Base-by-base conservation (phyloP, 2,329 filamentous ascomycete species). In the Diaporthe australafricana region DNA sequence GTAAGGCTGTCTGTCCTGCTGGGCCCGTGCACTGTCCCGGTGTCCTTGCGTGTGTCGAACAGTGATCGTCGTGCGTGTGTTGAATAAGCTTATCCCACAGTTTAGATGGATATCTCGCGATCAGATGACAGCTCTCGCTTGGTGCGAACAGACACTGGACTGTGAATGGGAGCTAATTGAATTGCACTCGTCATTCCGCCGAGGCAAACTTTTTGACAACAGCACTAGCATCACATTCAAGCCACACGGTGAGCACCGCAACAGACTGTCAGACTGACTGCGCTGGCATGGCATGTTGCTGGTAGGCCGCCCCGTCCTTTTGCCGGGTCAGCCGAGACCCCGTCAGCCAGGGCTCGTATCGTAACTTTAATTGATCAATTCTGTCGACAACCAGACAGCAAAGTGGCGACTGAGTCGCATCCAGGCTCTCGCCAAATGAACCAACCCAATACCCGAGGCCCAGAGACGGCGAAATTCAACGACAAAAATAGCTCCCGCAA, bases 21-120 rank as follows among this genome's bases (percentile, higher is more conserved):
- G 12, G 45, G 60, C 42, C 60, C 60, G 60, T 65, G 60, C 60
- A 65, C 60, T 22, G 60, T 38, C 14, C 20, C 42, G 48, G 60
- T 48, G 42, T 17, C n/a, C n/a, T 14, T 65, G 60, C 60, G 42
- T 27, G 14, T 65, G 60, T 50, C 60, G 42, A 50, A 50, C 60
- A 38, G 60, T 50, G 60, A 65, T 65, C 60, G 45, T 48, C 60
- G 45, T 32, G 5, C 12, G 42, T 42, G 20, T 65, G 60, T 50
- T 48, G 60, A 65, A 65, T 65, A 65, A 65, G 60, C 60, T 65
- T 65, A 65, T 65, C 60, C 60, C 60, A 27, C 60, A 27, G 30
- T 38, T 50, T 38, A 38, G 45, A 48, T 65, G 60, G 60, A 38
- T 42, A 65, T 65, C 27, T 30, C 32, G 27, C 8, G 60, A 48